Percentiles rank a stretch among this genome's conserved stretches.
Conservation (phyloP, 805 yeast genomes). For the Myxozyma geophila region DNA sequence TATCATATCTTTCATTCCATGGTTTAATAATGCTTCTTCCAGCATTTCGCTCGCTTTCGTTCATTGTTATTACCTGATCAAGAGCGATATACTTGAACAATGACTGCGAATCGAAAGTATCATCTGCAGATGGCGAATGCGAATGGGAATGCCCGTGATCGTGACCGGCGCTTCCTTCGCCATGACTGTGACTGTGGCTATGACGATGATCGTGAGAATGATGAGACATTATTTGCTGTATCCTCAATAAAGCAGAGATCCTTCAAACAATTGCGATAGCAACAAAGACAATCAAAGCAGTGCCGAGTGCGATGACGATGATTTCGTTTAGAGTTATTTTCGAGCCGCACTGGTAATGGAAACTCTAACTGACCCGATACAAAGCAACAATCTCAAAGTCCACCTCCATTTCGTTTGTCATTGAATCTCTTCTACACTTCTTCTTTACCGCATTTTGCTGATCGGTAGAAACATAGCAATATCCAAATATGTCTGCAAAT, state of each 20-base stretch:
- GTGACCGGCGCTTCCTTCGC: slow-evolving; percentile 1
- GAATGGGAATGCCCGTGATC: slow-evolving; percentile 45
- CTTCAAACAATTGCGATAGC: no score
- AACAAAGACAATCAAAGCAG: no score
- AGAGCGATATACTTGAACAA: slow-evolving; percentile 64
- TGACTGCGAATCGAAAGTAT: slow-evolving; percentile 62
- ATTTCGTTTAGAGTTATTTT: no score
- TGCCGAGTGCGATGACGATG: no score
- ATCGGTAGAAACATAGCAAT: not conserved
- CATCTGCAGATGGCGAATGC: slow-evolving; percentile 65
- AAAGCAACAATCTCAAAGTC: no score
- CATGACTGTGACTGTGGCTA: slow-evolving; percentile 7
- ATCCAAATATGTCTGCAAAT: slow-evolving; percentile 21
- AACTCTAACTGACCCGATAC: no score
- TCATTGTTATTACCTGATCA: slow-evolving; percentile 64
- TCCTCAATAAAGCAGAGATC: not conserved
- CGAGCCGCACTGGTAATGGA: no score
- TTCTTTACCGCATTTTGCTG: no score
- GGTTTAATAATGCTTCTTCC: slow-evolving; percentile 61
- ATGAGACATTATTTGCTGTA: slow-evolving; percentile 8
- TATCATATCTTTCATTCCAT: slow-evolving; percentile 53
- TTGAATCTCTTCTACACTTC: no score
- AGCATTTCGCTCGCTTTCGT: slow-evolving; percentile 57
- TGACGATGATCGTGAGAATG: slow-evolving; percentile 38
- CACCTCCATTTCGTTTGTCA: no score